These are phyloP conservation scores for Trichocomaceae sp. DNA, from an alignment of 2,329 filamentous ascomycete species.

Conservation along the genomic window DNA sequence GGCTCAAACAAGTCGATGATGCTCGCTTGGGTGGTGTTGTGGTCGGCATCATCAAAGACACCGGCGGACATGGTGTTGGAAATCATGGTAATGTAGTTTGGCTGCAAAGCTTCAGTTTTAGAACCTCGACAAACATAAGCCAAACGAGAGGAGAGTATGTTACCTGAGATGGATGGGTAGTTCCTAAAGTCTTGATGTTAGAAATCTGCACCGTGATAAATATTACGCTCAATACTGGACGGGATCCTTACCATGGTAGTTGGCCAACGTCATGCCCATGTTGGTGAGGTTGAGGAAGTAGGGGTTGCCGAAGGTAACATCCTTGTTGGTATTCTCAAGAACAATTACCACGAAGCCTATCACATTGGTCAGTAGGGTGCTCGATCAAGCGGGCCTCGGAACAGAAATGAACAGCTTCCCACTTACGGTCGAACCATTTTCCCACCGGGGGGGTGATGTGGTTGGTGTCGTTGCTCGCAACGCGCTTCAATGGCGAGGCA, in stretches of 20 bases:
- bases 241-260: background rate
- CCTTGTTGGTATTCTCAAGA: conserved; percentile 16
- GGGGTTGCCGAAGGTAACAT: conserved; percentile 7
- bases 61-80: conserved; percentile 11
- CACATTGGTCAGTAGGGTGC: background rate
- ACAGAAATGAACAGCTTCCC: background rate
- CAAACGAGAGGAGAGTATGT: background rate
- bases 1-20: conserved; percentile 15
- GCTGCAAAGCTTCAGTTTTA: conserved; percentile 3
- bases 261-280: conserved; percentile 8
- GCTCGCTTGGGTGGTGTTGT: conserved; percentile 14
- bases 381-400: background rate
- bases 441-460: background rate
- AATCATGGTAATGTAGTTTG: conserved; percentile 16
- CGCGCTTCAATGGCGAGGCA: background rate
- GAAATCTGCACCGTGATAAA: background rate
- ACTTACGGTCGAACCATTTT: conserved; percentile 6
- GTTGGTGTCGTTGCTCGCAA: background rate
- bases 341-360: conserved; percentile 12
- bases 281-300: conserved; percentile 13
- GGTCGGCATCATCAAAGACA: conserved; percentile 14
- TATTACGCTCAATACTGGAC: background rate
- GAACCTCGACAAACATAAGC: background rate
- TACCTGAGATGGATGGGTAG: conserved; percentile 13
- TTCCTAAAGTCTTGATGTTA: conserved; percentile 6